phyloP scores from a whole-genome alignment of 257 asterid species.

The Gentiana straminea region DNA sequence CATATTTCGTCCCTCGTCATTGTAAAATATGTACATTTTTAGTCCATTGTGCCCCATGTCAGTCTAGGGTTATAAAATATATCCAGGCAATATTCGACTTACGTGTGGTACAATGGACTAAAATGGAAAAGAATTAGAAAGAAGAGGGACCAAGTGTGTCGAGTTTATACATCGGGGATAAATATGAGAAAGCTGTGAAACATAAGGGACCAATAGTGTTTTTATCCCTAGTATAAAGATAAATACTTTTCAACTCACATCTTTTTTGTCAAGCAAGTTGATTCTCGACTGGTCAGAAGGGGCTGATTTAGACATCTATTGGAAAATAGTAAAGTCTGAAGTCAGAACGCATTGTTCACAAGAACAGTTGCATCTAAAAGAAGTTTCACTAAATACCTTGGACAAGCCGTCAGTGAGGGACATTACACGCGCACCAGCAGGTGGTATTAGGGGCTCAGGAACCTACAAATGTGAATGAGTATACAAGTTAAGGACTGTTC shows the following conservation, averaged over 20 bases:
- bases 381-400: conserved; percentile 45
- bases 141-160: too few relatives aligned
- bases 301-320: conserved; percentile 95
- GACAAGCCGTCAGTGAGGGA: conserved; percentile 98
- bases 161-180: too few relatives aligned
- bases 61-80: too few relatives aligned
- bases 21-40: too few relatives aligned
- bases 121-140: too few relatives aligned
- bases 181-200: too few relatives aligned
- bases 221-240: neutral
- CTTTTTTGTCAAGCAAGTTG: conserved; percentile 84
- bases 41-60: too few relatives aligned
- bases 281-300: conserved; percentile 94
- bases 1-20: too few relatives aligned
- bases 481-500: conserved; percentile 16
- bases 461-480: conserved; percentile 40
- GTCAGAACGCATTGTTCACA: conserved; percentile 10
- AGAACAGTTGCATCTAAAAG: neutral
- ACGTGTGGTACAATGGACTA: too few relatives aligned
- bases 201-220: too few relatives aligned
- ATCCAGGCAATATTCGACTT: too few relatives aligned
- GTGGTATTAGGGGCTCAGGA: conserved; percentile 93
- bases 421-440: conserved; percentile 98
- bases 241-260: conserved; percentile 45
- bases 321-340: conserved; percentile 11